These are phyloP conservation scores for Olyra latifolia DNA, from an alignment of 176 grass and related monocot genomes.

Conservation along the genomic window DNA sequence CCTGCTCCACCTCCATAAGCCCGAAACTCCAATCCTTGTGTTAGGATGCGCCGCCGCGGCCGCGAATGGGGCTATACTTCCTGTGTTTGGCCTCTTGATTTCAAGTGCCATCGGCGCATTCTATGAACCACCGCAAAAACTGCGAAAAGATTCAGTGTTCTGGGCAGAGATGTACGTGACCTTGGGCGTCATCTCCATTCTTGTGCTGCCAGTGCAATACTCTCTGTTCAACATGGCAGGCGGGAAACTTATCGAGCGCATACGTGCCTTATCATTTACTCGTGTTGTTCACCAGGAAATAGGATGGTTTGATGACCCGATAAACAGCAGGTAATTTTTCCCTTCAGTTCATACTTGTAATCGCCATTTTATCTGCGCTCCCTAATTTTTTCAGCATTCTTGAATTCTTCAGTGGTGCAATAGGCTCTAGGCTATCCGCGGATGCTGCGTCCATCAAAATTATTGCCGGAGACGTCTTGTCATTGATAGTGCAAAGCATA, in stretches of 20 bases:
- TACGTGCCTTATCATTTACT: slow-evolving; percentile 49
- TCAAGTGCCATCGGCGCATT: slow-evolving; percentile 54
- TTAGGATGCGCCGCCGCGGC: slow-evolving; percentile 41
- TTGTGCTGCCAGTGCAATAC: slow-evolving; percentile 50
- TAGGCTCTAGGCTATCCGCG: slow-evolving; percentile 65
- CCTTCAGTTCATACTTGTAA: slow-evolving; percentile 8
- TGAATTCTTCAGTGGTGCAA: slow-evolving; percentile 57
- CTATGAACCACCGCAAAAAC: slow-evolving; percentile 40
- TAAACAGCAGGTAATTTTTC: slow-evolving; percentile 56
- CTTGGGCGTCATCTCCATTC: slow-evolving; percentile 40
- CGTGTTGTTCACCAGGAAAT: slow-evolving; percentile 65
- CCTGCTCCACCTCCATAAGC: slow-evolving; percentile 51
- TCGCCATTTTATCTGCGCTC: background rate
- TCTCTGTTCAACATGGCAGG: slow-evolving; percentile 63
- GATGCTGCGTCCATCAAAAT: slow-evolving; percentile 61
- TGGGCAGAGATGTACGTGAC: slow-evolving; percentile 50
- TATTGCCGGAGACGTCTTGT: slow-evolving; percentile 65
- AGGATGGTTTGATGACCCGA: slow-evolving; percentile 66
- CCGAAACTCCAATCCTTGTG: slow-evolving; percentile 47
- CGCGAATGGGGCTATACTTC: slow-evolving; percentile 61
- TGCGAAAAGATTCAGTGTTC: slow-evolving; percentile 48
- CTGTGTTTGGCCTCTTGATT: slow-evolving; percentile 52
- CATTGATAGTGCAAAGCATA: slow-evolving; percentile 63
- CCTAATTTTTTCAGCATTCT: background rate
- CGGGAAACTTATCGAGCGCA: slow-evolving; percentile 57